These are phyloP conservation scores for Phytopythium litorale DNA, from an alignment of 352 stramenopile species.

Conservation along the genomic window DNA sequence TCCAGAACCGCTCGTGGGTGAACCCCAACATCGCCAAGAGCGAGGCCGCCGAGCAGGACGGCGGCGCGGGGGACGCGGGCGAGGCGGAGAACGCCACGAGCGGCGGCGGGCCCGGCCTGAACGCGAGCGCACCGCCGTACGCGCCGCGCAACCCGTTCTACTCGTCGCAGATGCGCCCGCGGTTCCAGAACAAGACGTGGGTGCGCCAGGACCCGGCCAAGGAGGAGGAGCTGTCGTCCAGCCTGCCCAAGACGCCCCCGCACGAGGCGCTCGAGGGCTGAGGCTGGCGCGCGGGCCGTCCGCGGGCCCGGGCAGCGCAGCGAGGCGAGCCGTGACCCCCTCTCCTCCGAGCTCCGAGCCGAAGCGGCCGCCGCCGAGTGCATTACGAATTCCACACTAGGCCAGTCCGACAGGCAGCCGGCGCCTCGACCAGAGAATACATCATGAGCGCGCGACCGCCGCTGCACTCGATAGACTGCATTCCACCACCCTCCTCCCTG, in stretches of 20 bases:
- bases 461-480: background rate
- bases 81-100: background rate
- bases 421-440: background rate
- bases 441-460: background rate
- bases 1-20: constrained; percentile 83
- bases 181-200: constrained; percentile 89
- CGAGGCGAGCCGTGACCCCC: background rate
- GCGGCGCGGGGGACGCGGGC: background rate
- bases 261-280: constrained; percentile 41
- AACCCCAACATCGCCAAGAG: constrained; percentile 73
- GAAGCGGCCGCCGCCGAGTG: background rate
- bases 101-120: constrained; percentile 16
- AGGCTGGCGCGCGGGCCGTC: background rate
- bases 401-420: background rate
- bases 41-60: constrained; percentile 29
- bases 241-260: constrained; percentile 69
- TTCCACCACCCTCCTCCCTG: background rate
- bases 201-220: constrained; percentile 67
- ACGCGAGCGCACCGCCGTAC: constrained; percentile 32
- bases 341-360: background rate
- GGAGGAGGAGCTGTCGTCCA: constrained; percentile 71
- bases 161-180: constrained; percentile 66
- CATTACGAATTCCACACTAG: constrained; percentile 1
- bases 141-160: constrained; percentile 65
- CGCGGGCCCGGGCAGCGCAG: no score